Percentiles rank a stretch among this genome's conserved stretches.
Conservation (phyloP, 2,329 filamentous ascomycete genomes). For the Elsinoe batatas region DNA sequence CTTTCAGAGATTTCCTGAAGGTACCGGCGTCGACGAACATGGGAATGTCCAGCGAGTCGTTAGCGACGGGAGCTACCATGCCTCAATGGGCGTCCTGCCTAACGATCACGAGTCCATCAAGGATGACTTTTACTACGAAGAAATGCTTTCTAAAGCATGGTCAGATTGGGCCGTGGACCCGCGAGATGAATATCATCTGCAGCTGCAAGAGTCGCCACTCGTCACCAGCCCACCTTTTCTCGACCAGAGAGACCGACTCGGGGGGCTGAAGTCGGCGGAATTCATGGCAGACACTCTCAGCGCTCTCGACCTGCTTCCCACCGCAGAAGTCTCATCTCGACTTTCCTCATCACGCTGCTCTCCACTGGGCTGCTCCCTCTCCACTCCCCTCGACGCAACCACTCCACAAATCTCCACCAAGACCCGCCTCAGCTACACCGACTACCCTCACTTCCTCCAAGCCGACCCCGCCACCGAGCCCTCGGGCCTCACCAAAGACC, state of each 20-base stretch:
- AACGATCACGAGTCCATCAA: constrained; percentile 30
- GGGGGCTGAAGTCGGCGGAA: constrained; percentile 43
- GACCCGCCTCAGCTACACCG: constrained; percentile 44
- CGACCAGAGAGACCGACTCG: not conserved
- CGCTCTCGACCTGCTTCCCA: constrained; percentile 48
- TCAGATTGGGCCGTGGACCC: constrained; percentile 52
- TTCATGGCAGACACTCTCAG: constrained; percentile 52
- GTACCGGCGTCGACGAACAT: constrained; percentile 56
- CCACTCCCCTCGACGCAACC: constrained; percentile 48
- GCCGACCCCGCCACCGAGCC: constrained; percentile 40
- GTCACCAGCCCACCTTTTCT: not conserved
- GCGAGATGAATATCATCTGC: constrained; percentile 16
- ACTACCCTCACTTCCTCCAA: constrained; percentile 45
- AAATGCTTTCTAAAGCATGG: constrained; percentile 56
- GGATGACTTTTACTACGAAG: constrained; percentile 38
- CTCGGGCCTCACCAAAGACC: constrained; percentile 28
- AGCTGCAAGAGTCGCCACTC: not conserved
- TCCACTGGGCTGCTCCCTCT: constrained; percentile 7
- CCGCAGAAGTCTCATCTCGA: constrained; percentile 2
- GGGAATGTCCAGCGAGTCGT: constrained; percentile 65
- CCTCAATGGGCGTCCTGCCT: constrained; percentile 64
- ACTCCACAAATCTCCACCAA: constrained; percentile 48
- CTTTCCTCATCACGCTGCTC: not conserved
- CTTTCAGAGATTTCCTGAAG: constrained; percentile 63
- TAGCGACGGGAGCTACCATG: constrained; percentile 67